Base-by-base conservation (phyloP, 257 asterid genomes). In the Thymus mandschuricus region DNA sequence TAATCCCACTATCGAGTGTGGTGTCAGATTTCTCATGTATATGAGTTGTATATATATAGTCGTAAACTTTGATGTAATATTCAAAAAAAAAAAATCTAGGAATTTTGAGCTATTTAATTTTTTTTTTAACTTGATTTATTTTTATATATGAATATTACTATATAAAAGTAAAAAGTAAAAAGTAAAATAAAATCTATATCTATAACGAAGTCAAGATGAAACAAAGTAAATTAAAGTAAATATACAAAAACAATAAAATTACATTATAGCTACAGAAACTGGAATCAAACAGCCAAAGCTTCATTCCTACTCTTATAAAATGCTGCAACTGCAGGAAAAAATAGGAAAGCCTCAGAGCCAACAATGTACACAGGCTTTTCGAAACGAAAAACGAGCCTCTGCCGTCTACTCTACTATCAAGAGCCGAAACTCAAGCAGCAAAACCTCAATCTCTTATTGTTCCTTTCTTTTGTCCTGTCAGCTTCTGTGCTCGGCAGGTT, bases 341-440 rank as follows among this genome's bases (percentile, higher is more conserved):
- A 31, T 21, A 21, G 10, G 28, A 58, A 5, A 33, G 41, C 40
- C 40, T 7, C 9, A 55, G 35, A 55, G 6, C 40, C 10, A 12
- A 33, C 10, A 2, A 31, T 12, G 44, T 33, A 13, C 44, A 56
- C 35, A 5, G 33, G 41, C 63, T 30, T 10, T 57, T 29, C 11
- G 21, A 10, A 3, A 29, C 3, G 27, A 11, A 64, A 30, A 12
- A 10, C 58, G 44, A 6, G n/a, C 11, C 35, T 43, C 51, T 43
- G 60, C 21, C 65, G 12, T 11, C 59, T 10, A 66, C 51, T 45
- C 43, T 27, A 70, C 72, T 73, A 11, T 33, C 75, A 60, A 70
- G 81, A 73, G 60, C 15, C 41, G 54, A 64, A 72, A 64, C 56
- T 64, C 33, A 83, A 76, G 88, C 96, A 92, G 75, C 90, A 81